A percentile compares a stretch with the other conserved stretches of the same genome.
phyloP scores from a whole-genome alignment of 306 rosid genomes.

The Dicorynia guianensis region DNA sequence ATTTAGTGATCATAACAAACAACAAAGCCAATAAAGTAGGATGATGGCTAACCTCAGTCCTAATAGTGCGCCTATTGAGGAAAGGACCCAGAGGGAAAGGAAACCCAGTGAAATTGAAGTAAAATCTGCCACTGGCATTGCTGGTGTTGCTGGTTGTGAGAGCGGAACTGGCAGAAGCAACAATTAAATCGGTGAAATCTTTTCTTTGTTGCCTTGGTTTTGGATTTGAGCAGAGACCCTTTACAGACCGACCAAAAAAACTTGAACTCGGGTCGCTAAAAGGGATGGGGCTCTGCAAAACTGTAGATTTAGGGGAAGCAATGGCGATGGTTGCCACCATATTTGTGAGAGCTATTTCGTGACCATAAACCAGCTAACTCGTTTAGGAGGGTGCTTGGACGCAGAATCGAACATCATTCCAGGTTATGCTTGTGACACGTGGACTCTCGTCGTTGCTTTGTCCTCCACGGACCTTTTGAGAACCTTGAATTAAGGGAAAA shows the following conservation, averaged over 20 bases:
- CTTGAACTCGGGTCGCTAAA: constrained; percentile 50
- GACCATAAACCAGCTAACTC: constrained; percentile 8
- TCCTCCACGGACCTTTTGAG: constrained; percentile 41
- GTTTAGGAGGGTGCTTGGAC: background rate
- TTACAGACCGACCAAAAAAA: constrained; percentile 59
- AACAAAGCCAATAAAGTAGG: constrained; percentile 29
- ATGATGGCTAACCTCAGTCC: constrained; percentile 69
- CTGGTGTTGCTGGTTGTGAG: constrained; percentile 36
- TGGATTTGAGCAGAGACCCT: constrained; percentile 53
- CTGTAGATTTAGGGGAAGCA: constrained; percentile 66
- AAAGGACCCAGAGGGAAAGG: constrained; percentile 99
- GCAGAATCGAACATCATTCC: constrained; percentile 11
- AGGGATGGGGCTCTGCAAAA: constrained; percentile 58
- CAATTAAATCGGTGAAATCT: constrained; percentile 54
- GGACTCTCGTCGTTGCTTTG: constrained; percentile 51
- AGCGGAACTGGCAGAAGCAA: constrained; percentile 59
- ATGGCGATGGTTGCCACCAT: constrained; percentile 65
- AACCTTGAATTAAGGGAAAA: constrained; percentile 50
- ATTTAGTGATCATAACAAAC: constrained; percentile 9
- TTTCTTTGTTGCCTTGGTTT: constrained; percentile 58
- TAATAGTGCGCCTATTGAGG: constrained; percentile 78
- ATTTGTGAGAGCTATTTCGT: constrained; percentile 32
- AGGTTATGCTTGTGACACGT: constrained; percentile 81
- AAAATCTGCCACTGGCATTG: constrained; percentile 68
- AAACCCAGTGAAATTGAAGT: constrained; percentile 94